Conservation (phyloP, 2,329 filamentous ascomycete species). For the Fusarium sp. region DNA sequence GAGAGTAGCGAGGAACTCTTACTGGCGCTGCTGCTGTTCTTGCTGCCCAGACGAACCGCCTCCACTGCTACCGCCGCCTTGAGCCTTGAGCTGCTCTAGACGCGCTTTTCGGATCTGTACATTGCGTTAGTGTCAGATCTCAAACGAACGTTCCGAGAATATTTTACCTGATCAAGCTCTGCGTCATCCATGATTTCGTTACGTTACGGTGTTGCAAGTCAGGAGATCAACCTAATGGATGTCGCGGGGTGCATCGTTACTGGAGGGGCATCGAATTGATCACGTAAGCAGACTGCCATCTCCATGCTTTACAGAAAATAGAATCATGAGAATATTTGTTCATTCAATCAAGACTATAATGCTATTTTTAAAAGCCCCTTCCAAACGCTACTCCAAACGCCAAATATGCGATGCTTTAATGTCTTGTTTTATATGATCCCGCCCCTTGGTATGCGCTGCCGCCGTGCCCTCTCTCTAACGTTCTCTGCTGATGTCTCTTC, state of each 20-base stretch:
- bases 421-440: slow-evolving; percentile 1
- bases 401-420: slow-evolving; percentile 18
- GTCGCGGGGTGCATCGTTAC: slow-evolving; percentile 33
- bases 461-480: slow-evolving; percentile 23
- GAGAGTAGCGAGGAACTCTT: not conserved
- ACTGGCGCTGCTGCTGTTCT: slow-evolving; percentile 71
- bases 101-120: slow-evolving; percentile 88
- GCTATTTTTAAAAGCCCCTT: not conserved
- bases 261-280: slow-evolving; percentile 48
- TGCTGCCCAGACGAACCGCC: slow-evolving; percentile 57
- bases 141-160: no score
- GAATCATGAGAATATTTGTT: not conserved
- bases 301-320: not conserved
- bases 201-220: slow-evolving; percentile 23
- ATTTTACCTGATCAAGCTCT: slow-evolving; percentile 57
- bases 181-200: slow-evolving; percentile 57
- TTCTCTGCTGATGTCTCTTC: slow-evolving; percentile 51
- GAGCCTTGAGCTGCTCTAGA: slow-evolving; percentile 89
- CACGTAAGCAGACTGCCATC: slow-evolving; percentile 5
- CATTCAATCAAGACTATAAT: not conserved
- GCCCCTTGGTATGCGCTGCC: not conserved
- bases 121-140: not conserved
- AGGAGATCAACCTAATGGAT: slow-evolving; percentile 36
- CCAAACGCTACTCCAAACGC: slow-evolving; percentile 13
- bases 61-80: slow-evolving; percentile 65